These are phyloP conservation scores for Lantana camara DNA, from an alignment of 257 asterid genomes.

Conservation along the genomic window DNA sequence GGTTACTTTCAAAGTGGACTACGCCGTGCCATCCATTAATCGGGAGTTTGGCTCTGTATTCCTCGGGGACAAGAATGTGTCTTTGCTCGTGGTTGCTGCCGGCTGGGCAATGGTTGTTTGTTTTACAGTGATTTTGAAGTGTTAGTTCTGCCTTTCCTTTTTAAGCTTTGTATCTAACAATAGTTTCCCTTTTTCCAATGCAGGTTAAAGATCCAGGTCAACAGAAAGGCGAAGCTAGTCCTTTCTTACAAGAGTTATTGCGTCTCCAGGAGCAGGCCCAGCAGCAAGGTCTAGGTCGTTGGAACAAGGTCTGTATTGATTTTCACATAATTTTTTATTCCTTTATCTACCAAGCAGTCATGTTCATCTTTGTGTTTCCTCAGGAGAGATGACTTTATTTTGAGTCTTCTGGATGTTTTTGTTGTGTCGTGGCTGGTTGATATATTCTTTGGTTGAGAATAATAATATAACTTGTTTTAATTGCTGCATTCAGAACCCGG, in stretches of 20 bases:
- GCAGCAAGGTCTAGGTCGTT: constrained; percentile 88
- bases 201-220: constrained; percentile 96
- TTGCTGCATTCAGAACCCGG: constrained; percentile 63
- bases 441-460: neutral
- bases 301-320: constrained; percentile 72
- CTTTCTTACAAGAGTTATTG: constrained; percentile 67
- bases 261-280: constrained; percentile 87
- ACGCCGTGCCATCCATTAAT: constrained; percentile 81
- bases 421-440: neutral
- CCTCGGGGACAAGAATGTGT: constrained; percentile 76
- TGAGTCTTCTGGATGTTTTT: neutral
- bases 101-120: constrained; percentile 95
- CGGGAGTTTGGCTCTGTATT: constrained; percentile 93
- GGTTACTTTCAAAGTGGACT: constrained; percentile 88
- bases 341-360: neutral
- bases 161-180: constrained; percentile 9
- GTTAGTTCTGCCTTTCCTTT: constrained; percentile 14
- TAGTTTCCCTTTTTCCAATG: constrained; percentile 13
- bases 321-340: constrained; percentile 7
- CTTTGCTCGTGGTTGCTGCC: constrained; percentile 74
- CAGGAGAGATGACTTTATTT: neutral
- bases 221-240: constrained; percentile 92
- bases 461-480: constrained; percentile 11
- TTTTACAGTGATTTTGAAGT: constrained; percentile 8
- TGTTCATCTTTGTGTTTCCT: neutral